These are phyloP conservation scores for Ogataea wickerhamii DNA, from an alignment of 805 yeast species.

Conservation along the genomic window DNA sequence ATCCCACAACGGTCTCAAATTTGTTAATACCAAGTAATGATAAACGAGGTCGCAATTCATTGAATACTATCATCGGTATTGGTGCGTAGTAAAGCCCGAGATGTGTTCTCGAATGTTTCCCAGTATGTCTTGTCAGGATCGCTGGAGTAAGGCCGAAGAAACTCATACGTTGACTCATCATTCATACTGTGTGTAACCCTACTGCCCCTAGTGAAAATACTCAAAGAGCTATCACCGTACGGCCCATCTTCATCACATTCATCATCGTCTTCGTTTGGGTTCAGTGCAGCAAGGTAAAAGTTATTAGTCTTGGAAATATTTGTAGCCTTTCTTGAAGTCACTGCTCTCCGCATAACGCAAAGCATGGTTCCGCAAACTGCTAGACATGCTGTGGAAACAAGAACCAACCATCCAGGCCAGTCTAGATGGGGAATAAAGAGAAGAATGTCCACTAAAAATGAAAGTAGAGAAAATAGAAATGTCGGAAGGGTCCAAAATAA, in stretches of 20 bases:
- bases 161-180: neutral
- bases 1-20: too few species aligned
- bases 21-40: too few species aligned
- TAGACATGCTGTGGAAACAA: conserved; percentile 62
- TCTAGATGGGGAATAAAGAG: conserved; percentile 71
- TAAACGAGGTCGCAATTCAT: too few species aligned
- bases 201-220: conserved; percentile 1
- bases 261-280: conserved; percentile 1
- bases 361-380: conserved; percentile 62
- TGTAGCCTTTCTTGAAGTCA: conserved; percentile 41
- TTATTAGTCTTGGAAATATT: conserved; percentile 7
- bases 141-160: neutral
- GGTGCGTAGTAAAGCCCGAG: too few species aligned
- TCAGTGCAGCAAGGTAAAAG: conserved; percentile 15
- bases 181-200: neutral
- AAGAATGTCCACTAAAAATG: conserved; percentile 78
- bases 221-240: neutral
- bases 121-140: neutral
- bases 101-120: too few species aligned
- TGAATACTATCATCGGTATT: too few species aligned
- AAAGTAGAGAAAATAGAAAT: conserved; percentile 64
- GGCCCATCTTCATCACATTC: conserved; percentile 6
- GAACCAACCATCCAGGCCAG: conserved; percentile 83
- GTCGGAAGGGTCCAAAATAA: conserved; percentile 62
- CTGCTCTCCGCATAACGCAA: conserved; percentile 70